These are phyloP conservation scores for Penicillium daleae DNA, from an alignment of 495 filamentous ascomycete genomes.

Conservation along the genomic window DNA sequence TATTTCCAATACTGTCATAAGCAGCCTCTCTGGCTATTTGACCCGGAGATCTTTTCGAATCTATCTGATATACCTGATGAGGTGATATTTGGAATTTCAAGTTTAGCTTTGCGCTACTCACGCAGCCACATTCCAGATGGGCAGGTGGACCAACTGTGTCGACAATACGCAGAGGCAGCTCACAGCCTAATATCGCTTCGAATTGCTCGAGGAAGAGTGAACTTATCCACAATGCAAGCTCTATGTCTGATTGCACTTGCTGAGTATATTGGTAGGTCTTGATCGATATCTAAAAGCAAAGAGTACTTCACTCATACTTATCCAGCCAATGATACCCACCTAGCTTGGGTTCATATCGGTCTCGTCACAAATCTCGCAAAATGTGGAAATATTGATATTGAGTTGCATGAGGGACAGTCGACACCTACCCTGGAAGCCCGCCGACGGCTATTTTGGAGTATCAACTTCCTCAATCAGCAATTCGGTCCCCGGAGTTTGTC, in stretches of 20 bases:
- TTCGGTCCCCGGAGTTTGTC: conserved; percentile 43
- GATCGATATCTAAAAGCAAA: no score
- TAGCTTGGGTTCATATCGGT: conserved; percentile 28
- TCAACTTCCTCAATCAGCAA: conserved; percentile 46
- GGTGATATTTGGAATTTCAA: conserved; percentile 43
- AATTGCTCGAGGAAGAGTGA: conserved; percentile 45
- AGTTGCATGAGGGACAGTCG: conserved; percentile 30
- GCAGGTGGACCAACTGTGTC: conserved; percentile 33
- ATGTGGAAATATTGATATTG: conserved; percentile 43
- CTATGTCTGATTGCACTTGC: conserved; percentile 45
- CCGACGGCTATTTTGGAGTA: conserved; percentile 46
- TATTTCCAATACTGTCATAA: conserved; percentile 50
- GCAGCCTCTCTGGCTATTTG: conserved; percentile 50
- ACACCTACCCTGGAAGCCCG: conserved; percentile 36
- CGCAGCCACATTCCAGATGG: conserved; percentile 17
- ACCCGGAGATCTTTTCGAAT: conserved; percentile 37
- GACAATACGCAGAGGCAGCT: conserved; percentile 41
- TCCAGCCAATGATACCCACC: conserved; percentile 30
- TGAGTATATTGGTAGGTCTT: conserved; percentile 40
- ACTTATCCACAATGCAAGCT: conserved; percentile 45
- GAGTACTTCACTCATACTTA: background rate
- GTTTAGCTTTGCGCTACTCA: conserved; percentile 42
- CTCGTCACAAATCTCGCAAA: conserved; percentile 36
- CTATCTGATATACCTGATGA: conserved; percentile 35
- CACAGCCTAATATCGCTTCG: conserved; percentile 42